phyloP scores from a whole-genome alignment of 805 yeast species.

The Citeromyces matritensis region DNA sequence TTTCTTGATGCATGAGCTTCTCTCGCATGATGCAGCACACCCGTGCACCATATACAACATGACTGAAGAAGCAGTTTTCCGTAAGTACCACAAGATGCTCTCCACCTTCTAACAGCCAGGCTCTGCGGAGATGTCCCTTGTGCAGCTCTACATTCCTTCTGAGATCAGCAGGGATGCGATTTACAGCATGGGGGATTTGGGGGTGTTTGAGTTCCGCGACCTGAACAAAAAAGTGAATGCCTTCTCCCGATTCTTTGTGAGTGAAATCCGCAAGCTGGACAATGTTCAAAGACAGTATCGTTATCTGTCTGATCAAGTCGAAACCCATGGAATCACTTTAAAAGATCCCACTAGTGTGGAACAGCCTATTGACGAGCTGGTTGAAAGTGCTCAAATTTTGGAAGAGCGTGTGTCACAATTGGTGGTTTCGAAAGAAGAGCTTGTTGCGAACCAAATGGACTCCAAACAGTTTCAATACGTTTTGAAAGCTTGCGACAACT shows the following conservation, averaged over 20 bases:
- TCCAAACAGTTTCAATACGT: slow-evolving; percentile 63
- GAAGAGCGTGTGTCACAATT: slow-evolving; percentile 68
- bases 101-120: slow-evolving; percentile 17
- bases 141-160: slow-evolving; percentile 81
- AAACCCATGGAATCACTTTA: slow-evolving; percentile 16
- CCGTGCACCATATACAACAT: not conserved
- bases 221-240: slow-evolving; percentile 65
- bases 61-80: slow-evolving; percentile 3
- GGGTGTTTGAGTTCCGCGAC: slow-evolving; percentile 80
- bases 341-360: slow-evolving; percentile 20
- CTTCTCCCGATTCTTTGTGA: slow-evolving; percentile 84
- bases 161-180: slow-evolving; percentile 82
- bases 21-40: too few relatives aligned
- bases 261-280: slow-evolving; percentile 73
- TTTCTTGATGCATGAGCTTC: not conserved
- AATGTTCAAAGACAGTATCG: slow-evolving; percentile 79
- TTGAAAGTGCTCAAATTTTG: slow-evolving; percentile 42
- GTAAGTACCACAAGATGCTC: not conserved
- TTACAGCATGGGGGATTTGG: slow-evolving; percentile 76
- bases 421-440: slow-evolving; percentile 48
- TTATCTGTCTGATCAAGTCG: slow-evolving; percentile 32
- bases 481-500: slow-evolving; percentile 30
- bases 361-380: slow-evolving; percentile 45
- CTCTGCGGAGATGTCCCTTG: slow-evolving; percentile 95
- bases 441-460: slow-evolving; percentile 46